Evolutionary conservation across 2,329 filamentous ascomycete genomes (phyloP), one percentile per base, ranked within the genome.

Genomic region (Colletotrichum horii): DNA sequence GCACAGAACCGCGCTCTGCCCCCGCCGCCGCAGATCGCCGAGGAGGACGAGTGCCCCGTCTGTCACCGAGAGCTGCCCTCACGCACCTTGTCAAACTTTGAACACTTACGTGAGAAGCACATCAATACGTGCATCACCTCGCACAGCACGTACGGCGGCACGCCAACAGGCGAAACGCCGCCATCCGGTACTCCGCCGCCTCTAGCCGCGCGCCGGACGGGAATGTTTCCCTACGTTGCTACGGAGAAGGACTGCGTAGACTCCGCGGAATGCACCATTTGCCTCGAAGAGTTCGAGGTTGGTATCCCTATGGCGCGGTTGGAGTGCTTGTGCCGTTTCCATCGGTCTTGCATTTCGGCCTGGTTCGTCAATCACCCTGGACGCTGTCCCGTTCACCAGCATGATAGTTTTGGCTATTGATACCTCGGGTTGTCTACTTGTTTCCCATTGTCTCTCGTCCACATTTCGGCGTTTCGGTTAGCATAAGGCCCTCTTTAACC

Each of bases 1-100:
- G 48, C 48, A n/a, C 80, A 82, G 22, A 85, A 83, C 52, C 86
- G 84, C 28, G 85, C 83, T 32, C 80, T 84, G 48, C 86, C 85
- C 1, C 86, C 85, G 3, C 86, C 85, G 6, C 87, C 87, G 14
- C 88, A 89, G 71, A 88, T 90, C 79, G 87, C 88, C 8, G 94
- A 96, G 81, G 94, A 96, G 80, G 94, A 96, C 81, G 93, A 95
- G 79, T 96, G 94, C 77, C 94, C 94, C 1, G 90, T 96, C 60
- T 96, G 94, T 79, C 94, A 94, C 80, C 85, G 87, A 48, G 93
- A 95, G 83, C 87, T 96, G 5, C 94, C 94, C 1, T 89, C 91
- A 3, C 86, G 87, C 22, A 83, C 82, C 6, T 85, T 93, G 3
- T 82, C 88, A 3, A 88, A 92, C 76, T 91, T 85, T 71, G 91